Evolutionary conservation across 1,284 basidiomycete species (phyloP).

Genomic region (Pseudozyma tsukubaensis): DNA sequence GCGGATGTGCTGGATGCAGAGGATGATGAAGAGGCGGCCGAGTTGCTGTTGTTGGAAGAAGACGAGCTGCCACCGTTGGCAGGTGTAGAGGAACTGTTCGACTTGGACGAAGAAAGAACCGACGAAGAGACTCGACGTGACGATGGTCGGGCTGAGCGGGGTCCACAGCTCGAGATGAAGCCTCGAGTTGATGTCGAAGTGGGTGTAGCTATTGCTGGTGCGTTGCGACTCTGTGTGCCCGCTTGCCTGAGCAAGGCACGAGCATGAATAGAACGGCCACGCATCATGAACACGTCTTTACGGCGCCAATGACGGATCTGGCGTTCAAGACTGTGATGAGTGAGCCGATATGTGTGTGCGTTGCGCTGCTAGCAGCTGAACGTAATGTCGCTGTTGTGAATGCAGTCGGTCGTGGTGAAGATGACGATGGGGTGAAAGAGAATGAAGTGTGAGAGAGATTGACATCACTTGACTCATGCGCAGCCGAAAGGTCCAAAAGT

Average conservation of each 20-base stretch:
- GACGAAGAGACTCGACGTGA: conserved; percentile 33
- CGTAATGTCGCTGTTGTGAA: background rate
- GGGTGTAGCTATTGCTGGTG: conserved; percentile 26
- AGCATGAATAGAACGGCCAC: conserved; percentile 47
- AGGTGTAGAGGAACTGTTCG: conserved; percentile 26
- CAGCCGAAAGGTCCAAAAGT: background rate
- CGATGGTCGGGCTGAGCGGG: conserved; percentile 28
- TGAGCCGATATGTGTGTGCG: background rate
- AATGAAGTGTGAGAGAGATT: conserved; percentile 2
- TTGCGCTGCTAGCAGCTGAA: too few relatives aligned
- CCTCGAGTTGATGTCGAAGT: conserved; percentile 21
- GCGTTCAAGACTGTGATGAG: background rate
- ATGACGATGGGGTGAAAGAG: background rate
- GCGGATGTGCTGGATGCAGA: conserved; percentile 23
- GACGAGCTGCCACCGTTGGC: conserved; percentile 31
- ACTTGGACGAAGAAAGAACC: conserved; percentile 42
- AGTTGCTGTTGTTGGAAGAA: conserved; percentile 22
- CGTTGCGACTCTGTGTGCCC: conserved; percentile 16
- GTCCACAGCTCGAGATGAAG: conserved; percentile 38
- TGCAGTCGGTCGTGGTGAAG: background rate
- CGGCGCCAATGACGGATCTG: conserved; percentile 6
- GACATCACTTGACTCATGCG: too few relatives aligned
- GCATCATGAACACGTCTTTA: conserved; percentile 33
- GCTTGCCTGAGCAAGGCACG: conserved; percentile 41
- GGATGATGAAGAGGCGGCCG: conserved; percentile 36